Evolutionary conservation across 768 basidiomycete genomes (phyloP), one percentile per base, ranked within the genome.

Genomic region (Leccinum truebloodii): DNA sequence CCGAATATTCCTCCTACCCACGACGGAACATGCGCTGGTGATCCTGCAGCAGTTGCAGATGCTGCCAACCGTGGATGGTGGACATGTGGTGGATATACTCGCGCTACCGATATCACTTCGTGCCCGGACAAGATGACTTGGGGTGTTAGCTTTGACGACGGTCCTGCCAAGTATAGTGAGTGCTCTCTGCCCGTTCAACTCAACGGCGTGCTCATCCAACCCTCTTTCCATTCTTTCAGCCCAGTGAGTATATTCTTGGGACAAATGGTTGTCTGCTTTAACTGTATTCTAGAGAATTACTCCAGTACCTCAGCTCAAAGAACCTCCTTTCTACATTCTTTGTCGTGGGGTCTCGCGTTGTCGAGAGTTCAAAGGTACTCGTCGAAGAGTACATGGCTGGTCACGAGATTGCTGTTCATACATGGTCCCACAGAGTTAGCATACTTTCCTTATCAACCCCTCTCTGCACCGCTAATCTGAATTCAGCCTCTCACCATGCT

Each of bases 111-210:
- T 71, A 86, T 94, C 64, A 79, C 82, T 44, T 71, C 81, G 12
- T 94, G 91, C 71, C 88, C 88, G 3, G 79, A 80, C 63, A 86
- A 86, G 71, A 59, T 80, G 60, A 87, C 85, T 2, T 93, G 91
- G 92, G 92, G 91, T 71, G 84, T 92, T 64, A 86, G 86, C 72
- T 91, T 89, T 69, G 92, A 94, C 69, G 95, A 97, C 68, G 95
- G 95, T 28, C 96, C 95, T 39, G 85, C 84, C 57, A 82, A 80
- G 18, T 93, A 90, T 74, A 97, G 87, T 89, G 68, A 76, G 89
- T 82, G 13, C 30, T 58, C 50, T 22, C 32, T 46, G 26, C 18
- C 26, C 30, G 2, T 20, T 18, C 0, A 7, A n/a, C 7, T 55
- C 49, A 24, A 18, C 9, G 12, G 20, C 8, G n/a, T 44, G 58